Conservation (phyloP, 306 rosid genomes). For the Cicer cuneatum region DNA sequence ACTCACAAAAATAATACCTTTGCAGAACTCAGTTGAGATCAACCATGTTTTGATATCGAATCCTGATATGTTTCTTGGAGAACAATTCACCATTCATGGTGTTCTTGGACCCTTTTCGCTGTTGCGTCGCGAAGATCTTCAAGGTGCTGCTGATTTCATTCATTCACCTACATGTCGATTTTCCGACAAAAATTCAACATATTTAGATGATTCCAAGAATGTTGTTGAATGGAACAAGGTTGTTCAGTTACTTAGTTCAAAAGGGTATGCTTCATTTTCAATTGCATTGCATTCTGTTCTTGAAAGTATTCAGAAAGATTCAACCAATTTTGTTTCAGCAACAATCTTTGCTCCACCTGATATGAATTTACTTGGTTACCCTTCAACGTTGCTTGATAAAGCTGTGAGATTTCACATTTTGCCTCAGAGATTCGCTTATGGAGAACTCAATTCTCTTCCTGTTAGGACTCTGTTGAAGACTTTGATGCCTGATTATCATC, state of each 20-base stretch:
- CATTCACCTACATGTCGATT: constrained; percentile 47
- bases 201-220: constrained; percentile 1
- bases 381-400: constrained; percentile 52
- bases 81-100: constrained; percentile 62
- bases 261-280: constrained; percentile 60
- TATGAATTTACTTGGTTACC: constrained; percentile 45
- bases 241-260: constrained; percentile 56
- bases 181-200: background rate
- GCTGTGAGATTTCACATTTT: constrained; percentile 74
- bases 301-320: constrained; percentile 56
- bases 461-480: constrained; percentile 54
- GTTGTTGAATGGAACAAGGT: constrained; percentile 58
- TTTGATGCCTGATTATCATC: constrained; percentile 47
- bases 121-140: constrained; percentile 44
- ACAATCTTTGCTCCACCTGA: constrained; percentile 80
- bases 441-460: constrained; percentile 57
- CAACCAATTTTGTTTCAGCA: constrained; percentile 37
- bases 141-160: constrained; percentile 48
- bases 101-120: constrained; percentile 67
- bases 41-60: constrained; percentile 62
- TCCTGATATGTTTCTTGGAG: constrained; percentile 62
- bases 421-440: constrained; percentile 58
- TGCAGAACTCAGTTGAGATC: constrained; percentile 56
- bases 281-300: constrained; percentile 62
- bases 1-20: constrained; percentile 49